Evolutionary conservation across 805 yeast species (phyloP).

Genomic region (Metschnikowia dekortorum): DNA sequence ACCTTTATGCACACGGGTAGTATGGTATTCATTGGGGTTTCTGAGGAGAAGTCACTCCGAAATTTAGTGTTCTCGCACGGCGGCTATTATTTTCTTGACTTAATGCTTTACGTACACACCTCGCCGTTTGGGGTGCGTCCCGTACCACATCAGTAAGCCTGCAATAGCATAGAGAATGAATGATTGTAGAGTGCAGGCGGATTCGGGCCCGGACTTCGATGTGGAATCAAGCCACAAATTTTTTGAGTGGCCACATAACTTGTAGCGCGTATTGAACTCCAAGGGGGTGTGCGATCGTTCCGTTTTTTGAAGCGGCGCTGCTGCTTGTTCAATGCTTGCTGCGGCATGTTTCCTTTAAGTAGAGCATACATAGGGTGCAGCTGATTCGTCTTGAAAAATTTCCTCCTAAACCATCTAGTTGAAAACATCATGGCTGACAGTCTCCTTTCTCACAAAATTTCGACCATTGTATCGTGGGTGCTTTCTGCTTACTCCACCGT

Average conservation of each 20-base stretch:
- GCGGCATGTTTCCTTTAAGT: constrained; percentile 3
- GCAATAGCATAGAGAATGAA: not conserved
- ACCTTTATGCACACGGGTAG: too few species aligned
- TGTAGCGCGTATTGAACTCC: too few species aligned
- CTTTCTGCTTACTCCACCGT: constrained; percentile 55
- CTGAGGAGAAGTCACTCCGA: not conserved
- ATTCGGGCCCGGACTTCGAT: not conserved
- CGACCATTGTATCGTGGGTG: constrained; percentile 50
- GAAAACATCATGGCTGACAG: constrained; percentile 6
- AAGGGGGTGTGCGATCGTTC: not conserved
- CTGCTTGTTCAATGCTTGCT: constrained; percentile 4
- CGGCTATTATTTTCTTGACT: not conserved
- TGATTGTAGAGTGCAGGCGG: not conserved
- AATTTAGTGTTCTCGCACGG: not conserved
- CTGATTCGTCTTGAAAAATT: not conserved
- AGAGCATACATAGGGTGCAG: not conserved
- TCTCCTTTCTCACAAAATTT: constrained; percentile 33
- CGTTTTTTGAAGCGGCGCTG: not conserved
- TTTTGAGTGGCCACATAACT: too few species aligned
- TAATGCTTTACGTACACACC: not conserved
- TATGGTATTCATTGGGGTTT: too few species aligned
- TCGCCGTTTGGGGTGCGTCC: not conserved
- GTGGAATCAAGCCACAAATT: not conserved
- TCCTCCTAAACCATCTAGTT: not conserved
- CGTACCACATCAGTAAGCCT: not conserved